Base-by-base conservation (phyloP, 257 asterid genomes). In the Parsonsia alboflavescens region DNA sequence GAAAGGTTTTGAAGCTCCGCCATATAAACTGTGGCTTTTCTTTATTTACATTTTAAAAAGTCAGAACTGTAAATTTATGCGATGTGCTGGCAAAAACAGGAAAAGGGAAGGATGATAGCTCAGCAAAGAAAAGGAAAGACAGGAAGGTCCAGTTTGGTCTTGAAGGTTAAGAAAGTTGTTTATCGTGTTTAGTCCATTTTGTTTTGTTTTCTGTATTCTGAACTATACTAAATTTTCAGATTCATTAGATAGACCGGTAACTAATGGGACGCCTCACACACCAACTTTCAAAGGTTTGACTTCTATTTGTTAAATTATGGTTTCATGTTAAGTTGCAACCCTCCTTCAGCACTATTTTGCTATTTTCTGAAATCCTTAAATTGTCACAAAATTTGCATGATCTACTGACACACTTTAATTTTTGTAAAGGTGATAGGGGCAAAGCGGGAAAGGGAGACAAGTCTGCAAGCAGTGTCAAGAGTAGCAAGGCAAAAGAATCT, bases 361-460 rank as follows among this genome's bases (percentile, higher is more conserved):
- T 24, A 36, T 19, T 21, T 77, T 81, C n/a, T 62, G 62, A 19
- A 73, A 10, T 30, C 30, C 54, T 33, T 49, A 15, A 6, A 52
- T 58, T 41, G 57, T 45, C 57, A 21, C 11, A 16, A 58, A 17
- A 41, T 69, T 62, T 71, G 8, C 21, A 57, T 70, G 45, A 57
- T 24, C 39, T 67, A 52, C 74, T 70, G 58, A 71, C 71, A 50
- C 73, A 54, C 67, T 33, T 48, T 73, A 73, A 49, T 76, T 65
- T 72, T 30, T 57, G 52, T 86, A 68, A 68, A 79, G 84, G 78
- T 78, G 83, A 78, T 69, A 61, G 42, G 63, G 84, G 73, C 79
- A 81, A 86, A 85, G 85, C 86, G 56, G 89, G 89, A 48, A 93
- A 88, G 83, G 96, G 88, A 72, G 93, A 79, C 72, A 88, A 85